These are phyloP conservation scores for Blepharisma undulans DNA, from an alignment of 169 alveolate species.

Conservation along the genomic window DNA sequence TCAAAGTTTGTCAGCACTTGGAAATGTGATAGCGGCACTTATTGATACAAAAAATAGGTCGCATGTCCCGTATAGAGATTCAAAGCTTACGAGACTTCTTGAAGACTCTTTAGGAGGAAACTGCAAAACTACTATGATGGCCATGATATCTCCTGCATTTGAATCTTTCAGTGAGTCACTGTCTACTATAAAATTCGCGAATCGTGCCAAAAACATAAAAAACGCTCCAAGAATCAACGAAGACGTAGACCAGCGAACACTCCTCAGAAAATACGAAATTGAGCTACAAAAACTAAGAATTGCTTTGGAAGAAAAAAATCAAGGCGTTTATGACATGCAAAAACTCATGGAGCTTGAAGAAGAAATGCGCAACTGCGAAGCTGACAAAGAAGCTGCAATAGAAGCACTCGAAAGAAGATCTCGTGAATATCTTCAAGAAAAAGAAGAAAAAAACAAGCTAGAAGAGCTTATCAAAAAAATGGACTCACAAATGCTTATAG, in stretches of 20 bases:
- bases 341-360: slow-evolving; percentile 75
- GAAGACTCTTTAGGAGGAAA: slow-evolving; percentile 84
- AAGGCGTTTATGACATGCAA: slow-evolving; percentile 51
- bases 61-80: slow-evolving; percentile 72
- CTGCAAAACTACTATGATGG: slow-evolving; percentile 88
- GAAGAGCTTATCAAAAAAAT: slow-evolving; percentile 80
- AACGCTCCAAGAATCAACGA: slow-evolving; percentile 78
- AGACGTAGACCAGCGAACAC: slow-evolving; percentile 82
- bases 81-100: slow-evolving; percentile 67
- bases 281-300: slow-evolving; percentile 79
- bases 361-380: slow-evolving; percentile 82
- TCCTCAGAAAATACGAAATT: slow-evolving; percentile 81
- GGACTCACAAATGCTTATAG: slow-evolving; percentile 80
- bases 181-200: slow-evolving; percentile 88
- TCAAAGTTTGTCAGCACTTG: slow-evolving; percentile 85
- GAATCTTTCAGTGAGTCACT: slow-evolving; percentile 89
- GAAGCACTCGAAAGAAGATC: slow-evolving; percentile 82
- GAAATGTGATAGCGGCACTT: slow-evolving; percentile 86
- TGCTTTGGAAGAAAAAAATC: slow-evolving; percentile 70
- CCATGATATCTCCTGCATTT: slow-evolving; percentile 81
- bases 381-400: slow-evolving; percentile 83
- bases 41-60: slow-evolving; percentile 67
- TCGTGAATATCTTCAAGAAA: slow-evolving; percentile 74
- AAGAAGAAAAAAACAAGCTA: slow-evolving; percentile 82
- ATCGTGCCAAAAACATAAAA: slow-evolving; percentile 89